Conservation (phyloP, 768 basidiomycete species). For the Podaxis pistillaris region DNA sequence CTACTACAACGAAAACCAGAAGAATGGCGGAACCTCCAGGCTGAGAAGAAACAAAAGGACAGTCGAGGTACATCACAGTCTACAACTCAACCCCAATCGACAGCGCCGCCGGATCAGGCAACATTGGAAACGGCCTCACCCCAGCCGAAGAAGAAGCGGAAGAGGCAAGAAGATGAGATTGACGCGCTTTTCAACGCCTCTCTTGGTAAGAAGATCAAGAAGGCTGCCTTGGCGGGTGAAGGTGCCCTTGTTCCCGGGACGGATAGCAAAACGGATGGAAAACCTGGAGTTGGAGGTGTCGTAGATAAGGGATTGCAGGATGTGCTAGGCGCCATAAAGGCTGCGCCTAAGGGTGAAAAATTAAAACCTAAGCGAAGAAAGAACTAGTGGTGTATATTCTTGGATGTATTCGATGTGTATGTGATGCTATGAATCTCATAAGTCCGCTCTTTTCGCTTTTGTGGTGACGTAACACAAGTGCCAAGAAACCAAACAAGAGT, state of each 20-base stretch:
- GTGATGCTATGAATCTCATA: too few relatives aligned
- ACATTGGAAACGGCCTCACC: not conserved
- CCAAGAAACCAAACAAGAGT: too few relatives aligned
- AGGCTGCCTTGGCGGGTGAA: constrained; percentile 38
- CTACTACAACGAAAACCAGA: constrained; percentile 76
- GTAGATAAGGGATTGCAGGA: constrained; percentile 41
- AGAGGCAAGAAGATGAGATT: constrained; percentile 62
- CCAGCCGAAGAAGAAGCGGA: constrained; percentile 45
- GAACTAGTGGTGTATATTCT: not conserved
- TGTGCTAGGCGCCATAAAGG: constrained; percentile 59
- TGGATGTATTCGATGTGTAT: too few relatives aligned
- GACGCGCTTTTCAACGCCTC: constrained; percentile 65
- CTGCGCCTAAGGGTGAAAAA: constrained; percentile 49
- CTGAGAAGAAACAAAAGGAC: constrained; percentile 32
- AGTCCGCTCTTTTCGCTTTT: too few relatives aligned
- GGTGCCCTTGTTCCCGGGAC: not conserved
- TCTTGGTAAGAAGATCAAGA: constrained; percentile 60
- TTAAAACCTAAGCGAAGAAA: constrained; percentile 27
- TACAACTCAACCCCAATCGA: constrained; percentile 4
- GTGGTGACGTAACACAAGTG: too few relatives aligned
- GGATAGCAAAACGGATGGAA: constrained; percentile 18
- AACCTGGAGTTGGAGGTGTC: constrained; percentile 9
- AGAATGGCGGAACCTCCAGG: constrained; percentile 80
- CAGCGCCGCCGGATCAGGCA: constrained; percentile 9
- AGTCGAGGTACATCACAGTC: constrained; percentile 11